Percentiles rank a stretch among this genome's conserved stretches.
Evolutionary conservation across 1,284 basidiomycete genomes (phyloP).

Genomic region (Phlebopus sp.): DNA sequence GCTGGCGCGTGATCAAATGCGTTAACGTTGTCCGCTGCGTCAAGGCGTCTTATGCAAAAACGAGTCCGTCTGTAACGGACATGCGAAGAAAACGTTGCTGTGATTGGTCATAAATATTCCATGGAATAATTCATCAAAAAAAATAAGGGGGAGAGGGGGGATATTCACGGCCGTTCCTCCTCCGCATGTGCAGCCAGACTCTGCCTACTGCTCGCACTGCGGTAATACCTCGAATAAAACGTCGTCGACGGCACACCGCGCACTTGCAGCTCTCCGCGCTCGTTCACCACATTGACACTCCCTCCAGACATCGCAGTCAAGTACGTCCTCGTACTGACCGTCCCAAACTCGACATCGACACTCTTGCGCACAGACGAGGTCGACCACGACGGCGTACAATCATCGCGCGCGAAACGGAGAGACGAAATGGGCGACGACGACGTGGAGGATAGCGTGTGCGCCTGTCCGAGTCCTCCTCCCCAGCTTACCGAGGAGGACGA

Average conservation of each 20-base stretch:
- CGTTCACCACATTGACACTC: conserved; percentile 22
- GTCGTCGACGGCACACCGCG: conserved; percentile 5
- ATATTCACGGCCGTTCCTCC: conserved; percentile 7
- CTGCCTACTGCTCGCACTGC: conserved; percentile 14
- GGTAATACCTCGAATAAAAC: conserved; percentile 12
- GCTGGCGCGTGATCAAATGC: too few species aligned
- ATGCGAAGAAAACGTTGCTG: too few species aligned
- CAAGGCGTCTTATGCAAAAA: too few species aligned
- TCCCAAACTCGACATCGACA: neutral
- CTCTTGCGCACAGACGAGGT: conserved; percentile 1
- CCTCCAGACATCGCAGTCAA: conserved; percentile 27
- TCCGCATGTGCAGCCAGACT: conserved; percentile 9
- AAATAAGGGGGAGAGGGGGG: neutral
- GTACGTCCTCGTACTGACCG: conserved; percentile 27
- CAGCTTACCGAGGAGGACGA: neutral
- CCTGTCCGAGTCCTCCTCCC: too few species aligned
- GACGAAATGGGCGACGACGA: conserved; percentile 27
- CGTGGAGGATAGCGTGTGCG: conserved; percentile 11
- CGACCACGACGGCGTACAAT: conserved; percentile 13
- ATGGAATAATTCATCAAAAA: too few species aligned
- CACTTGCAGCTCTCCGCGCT: conserved; percentile 30
- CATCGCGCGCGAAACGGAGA: conserved; percentile 17
- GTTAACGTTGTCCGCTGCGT: too few species aligned
- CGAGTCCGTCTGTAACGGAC: too few species aligned
- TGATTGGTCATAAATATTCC: too few species aligned